Evolutionary conservation across 495 filamentous ascomycete genomes (phyloP), one percentile per base, ranked within the genome.

Genomic region (Hypomontagnella submonticulosa): DNA sequence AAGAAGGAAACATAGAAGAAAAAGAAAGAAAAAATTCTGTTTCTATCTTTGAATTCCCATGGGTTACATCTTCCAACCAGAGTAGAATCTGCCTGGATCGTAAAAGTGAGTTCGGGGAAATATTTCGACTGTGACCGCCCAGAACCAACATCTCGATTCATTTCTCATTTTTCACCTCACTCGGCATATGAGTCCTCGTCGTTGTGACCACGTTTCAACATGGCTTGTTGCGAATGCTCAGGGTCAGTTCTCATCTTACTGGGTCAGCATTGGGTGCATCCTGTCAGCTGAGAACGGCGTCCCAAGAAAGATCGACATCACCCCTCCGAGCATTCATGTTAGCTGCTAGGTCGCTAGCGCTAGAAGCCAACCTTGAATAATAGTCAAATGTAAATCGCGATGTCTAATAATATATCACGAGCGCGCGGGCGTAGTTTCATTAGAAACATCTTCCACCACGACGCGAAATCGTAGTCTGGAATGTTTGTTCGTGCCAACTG

Each of bases 31-130:
- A 11, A 19, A 27, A 0, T 34, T 27, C 8, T 46, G 27, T 54
- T 65, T 65, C 55, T 59, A 59, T 65, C 55, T 60, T 65, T 59
- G 18, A 40, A 42, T 19, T 41, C 9, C 20, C 19, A 16, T 41
- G 40, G 55, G 55, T 66, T 66, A 36, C 62, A 59, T 65, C 41
- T 49, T 18, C 34, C 34, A 13, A n/a, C 12, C 6, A 20, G 4
- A 41, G 36, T n/a, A 43, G 16, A 56, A 49, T 42, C 44, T 27
- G 23, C 23, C 23, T 27, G 6, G 23, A 3, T 27, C n/a, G 13
- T 27, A 27, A 27, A 27, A 6, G 3, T 2, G 16, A 3, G 12
- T 32, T 36, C 5, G 23, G 27, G 44, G 11, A 15, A 18, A 56
- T 56, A 19, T 46, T 56, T 46, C 6, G 23, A 56, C n/a, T 27